Conservation (phyloP, 2,329 filamentous ascomycete species). For the Cladosporium halotolerans region DNA sequence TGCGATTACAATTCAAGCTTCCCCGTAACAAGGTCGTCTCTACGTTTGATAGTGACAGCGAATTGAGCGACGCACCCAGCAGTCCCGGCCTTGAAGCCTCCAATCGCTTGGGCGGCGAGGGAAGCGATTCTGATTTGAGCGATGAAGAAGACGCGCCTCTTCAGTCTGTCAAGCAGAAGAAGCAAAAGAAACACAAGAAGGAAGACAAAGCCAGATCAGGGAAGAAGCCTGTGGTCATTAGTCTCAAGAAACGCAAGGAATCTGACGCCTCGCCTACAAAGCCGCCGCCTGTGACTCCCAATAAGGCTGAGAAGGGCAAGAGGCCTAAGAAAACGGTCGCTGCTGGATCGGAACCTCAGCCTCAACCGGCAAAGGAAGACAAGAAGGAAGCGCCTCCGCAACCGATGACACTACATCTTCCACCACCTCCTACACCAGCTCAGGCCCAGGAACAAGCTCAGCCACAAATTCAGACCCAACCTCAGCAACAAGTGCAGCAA, state of each 20-base stretch:
- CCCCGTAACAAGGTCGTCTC: slow-evolving; percentile 49
- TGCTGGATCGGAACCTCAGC: slow-evolving; percentile 1
- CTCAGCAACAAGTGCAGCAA: background rate
- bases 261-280: slow-evolving; percentile 3
- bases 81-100: slow-evolving; percentile 32
- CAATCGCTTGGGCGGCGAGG: slow-evolving; percentile 46
- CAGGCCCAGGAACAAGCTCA: slow-evolving; percentile 2
- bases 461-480: background rate
- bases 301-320: slow-evolving; percentile 11
- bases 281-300: background rate
- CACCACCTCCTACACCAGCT: slow-evolving; percentile 4
- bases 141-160: slow-evolving; percentile 43
- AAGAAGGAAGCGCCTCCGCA: slow-evolving; percentile 1
- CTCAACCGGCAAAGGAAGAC: slow-evolving; percentile 2
- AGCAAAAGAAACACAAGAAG: slow-evolving; percentile 28
- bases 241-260: slow-evolving; percentile 11
- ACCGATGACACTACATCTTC: slow-evolving; percentile 7
- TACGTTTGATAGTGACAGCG: slow-evolving; percentile 11
- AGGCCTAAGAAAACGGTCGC: slow-evolving; percentile 14
- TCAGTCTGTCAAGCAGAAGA: slow-evolving; percentile 16
- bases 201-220: slow-evolving; percentile 15
- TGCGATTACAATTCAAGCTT: slow-evolving; percentile 62
- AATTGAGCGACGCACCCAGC: slow-evolving; percentile 5
- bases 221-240: slow-evolving; percentile 13
- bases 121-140: slow-evolving; percentile 36